phyloP scores from a whole-genome alignment of 371 early-diverging fungal genomes.

The Umbelopsis sp. region DNA sequence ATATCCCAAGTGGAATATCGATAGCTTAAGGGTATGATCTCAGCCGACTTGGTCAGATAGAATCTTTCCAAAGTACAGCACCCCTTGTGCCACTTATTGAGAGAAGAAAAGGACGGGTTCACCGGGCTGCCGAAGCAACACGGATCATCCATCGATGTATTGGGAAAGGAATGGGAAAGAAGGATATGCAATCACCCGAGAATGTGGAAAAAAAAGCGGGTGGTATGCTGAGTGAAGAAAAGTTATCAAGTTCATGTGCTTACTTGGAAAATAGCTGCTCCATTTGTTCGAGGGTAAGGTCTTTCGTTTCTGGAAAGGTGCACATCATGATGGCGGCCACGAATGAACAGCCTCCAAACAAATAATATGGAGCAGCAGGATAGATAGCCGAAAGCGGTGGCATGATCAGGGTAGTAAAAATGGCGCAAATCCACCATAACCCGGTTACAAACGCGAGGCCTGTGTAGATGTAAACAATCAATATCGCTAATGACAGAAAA shows the following conservation, averaged over 20 bases:
- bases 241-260: not conserved
- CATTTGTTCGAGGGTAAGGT: slow-evolving; percentile 59
- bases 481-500: not conserved
- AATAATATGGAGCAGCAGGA: slow-evolving; percentile 55
- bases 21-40: slow-evolving; percentile 15
- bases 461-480: not conserved
- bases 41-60: slow-evolving; percentile 8
- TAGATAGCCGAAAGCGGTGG: slow-evolving; percentile 44
- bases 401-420: slow-evolving; percentile 12
- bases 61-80: slow-evolving; percentile 14
- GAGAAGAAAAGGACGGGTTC: not conserved
- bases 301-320: slow-evolving; percentile 56
- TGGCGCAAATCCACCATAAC: slow-evolving; percentile 13
- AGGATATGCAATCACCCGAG: slow-evolving; percentile 4
- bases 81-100: slow-evolving; percentile 17
- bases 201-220: not conserved
- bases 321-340: slow-evolving; percentile 47
- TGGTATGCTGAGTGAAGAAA: not conserved
- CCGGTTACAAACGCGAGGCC: slow-evolving; percentile 10
- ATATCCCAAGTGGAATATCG: not conserved
- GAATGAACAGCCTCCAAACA: slow-evolving; percentile 53
- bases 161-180: not conserved
- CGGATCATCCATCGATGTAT: not conserved
- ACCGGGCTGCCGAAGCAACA: not conserved
- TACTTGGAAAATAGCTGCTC: slow-evolving; percentile 52